These are phyloP conservation scores for Isatis tinctoria DNA, from an alignment of 345 rosid species.

Conservation along the genomic window DNA sequence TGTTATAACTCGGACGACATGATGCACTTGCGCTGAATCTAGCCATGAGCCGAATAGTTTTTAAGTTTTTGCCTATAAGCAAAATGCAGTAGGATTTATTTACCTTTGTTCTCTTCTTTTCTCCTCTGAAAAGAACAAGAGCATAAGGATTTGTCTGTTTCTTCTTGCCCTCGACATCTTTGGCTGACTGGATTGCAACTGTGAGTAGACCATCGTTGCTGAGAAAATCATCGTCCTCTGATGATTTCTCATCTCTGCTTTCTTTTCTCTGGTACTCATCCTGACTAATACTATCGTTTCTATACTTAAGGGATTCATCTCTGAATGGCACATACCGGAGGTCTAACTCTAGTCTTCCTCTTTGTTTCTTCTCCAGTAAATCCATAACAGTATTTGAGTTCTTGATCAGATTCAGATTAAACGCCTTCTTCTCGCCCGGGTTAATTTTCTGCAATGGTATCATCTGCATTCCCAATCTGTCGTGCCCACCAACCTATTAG, in stretches of 20 bases:
- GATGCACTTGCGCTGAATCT: neutral
- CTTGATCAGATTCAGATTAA: slow-evolving; percentile 62
- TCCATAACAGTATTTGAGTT: slow-evolving; percentile 41
- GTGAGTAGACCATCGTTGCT: slow-evolving; percentile 61
- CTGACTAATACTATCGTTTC: slow-evolving; percentile 13
- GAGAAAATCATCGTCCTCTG: slow-evolving; percentile 37
- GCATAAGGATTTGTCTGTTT: slow-evolving; percentile 64
- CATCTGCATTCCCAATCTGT: slow-evolving; percentile 68
- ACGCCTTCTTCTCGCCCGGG: slow-evolving; percentile 44
- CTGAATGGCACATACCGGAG: slow-evolving; percentile 61
- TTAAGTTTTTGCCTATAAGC: neutral
- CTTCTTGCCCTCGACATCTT: slow-evolving; percentile 61
- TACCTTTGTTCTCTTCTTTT: slow-evolving; percentile 70
- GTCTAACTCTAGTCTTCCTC: slow-evolving; percentile 58
- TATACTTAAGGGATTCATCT: slow-evolving; percentile 45
- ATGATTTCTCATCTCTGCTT: slow-evolving; percentile 30
- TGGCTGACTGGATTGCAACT: slow-evolving; percentile 54
- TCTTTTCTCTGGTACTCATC: slow-evolving; percentile 32
- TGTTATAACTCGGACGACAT: neutral
- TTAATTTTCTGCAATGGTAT: slow-evolving; percentile 50
- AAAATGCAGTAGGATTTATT: neutral
- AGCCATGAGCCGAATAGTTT: neutral
- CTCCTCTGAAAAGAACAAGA: slow-evolving; percentile 58
- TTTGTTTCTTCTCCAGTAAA: slow-evolving; percentile 44
- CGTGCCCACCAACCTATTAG: slow-evolving; percentile 65